These are phyloP conservation scores for Nannochloris sp. DNA, from an alignment of 139 green algal genomes.

Conservation along the genomic window DNA sequence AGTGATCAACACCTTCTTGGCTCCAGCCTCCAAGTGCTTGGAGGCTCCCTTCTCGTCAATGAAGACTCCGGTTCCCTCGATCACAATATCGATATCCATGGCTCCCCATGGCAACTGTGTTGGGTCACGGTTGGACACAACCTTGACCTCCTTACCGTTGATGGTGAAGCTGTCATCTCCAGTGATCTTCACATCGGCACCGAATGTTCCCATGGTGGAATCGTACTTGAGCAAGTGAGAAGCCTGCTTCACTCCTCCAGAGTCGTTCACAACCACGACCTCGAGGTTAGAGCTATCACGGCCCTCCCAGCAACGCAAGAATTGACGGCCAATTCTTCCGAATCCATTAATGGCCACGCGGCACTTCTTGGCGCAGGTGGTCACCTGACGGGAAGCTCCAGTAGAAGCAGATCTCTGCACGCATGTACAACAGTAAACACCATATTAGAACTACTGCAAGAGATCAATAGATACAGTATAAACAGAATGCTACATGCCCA, in stretches of 20 bases:
- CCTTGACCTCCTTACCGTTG: slow-evolving; percentile 87
- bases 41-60: slow-evolving; percentile 72
- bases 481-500: too few species aligned
- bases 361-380: slow-evolving; percentile 74
- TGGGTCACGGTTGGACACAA: slow-evolving; percentile 93
- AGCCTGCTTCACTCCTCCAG: slow-evolving; percentile 92
- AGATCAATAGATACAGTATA: not conserved
- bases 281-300: slow-evolving; percentile 39
- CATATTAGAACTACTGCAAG: not conserved
- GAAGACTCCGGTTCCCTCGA: slow-evolving; percentile 97
- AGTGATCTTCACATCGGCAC: slow-evolving; percentile 86
- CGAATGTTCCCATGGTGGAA: slow-evolving; percentile 93
- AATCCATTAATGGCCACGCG: slow-evolving; percentile 99
- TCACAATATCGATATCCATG: slow-evolving; percentile 87
- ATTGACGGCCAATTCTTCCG: slow-evolving; percentile 93
- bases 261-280: slow-evolving; percentile 94
- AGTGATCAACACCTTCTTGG: slow-evolving; percentile 99
- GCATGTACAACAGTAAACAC: not conserved
- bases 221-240: slow-evolving; percentile 99
- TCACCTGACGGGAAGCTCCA: slow-evolving; percentile 29
- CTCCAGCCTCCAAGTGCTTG: slow-evolving; percentile 90
- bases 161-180: slow-evolving; percentile 83
- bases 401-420: slow-evolving; percentile 4
- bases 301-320: slow-evolving; percentile 80
- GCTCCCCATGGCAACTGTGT: slow-evolving; percentile 89